Conservation (phyloP, 2,329 filamentous ascomycete species). For the Colletotrichum sp. region DNA sequence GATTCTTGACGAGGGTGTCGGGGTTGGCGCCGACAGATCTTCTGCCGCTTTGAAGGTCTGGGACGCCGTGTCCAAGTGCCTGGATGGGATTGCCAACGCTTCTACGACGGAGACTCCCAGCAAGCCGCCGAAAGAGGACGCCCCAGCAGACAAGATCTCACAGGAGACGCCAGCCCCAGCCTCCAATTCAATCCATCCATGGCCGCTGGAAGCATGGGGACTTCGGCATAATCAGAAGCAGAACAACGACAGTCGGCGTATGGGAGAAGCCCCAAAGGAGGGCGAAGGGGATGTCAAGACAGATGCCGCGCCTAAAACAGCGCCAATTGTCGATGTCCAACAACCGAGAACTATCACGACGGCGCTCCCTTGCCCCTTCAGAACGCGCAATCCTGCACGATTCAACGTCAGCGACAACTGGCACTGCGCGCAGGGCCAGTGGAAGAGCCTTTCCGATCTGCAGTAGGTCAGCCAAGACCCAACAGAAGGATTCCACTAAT, state of each 20-base stretch:
- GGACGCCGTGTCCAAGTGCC: conserved; percentile 1
- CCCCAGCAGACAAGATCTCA: too few species aligned
- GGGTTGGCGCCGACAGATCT: background rate
- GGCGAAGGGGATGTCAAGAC: background rate
- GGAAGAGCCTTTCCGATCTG: conserved; percentile 44
- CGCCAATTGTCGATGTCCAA: background rate
- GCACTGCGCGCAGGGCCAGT: conserved; percentile 46
- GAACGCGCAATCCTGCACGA: conserved; percentile 47
- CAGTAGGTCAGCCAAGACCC: background rate
- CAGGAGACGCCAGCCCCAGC: background rate
- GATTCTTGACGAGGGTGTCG: conserved; percentile 10
- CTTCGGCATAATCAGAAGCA: background rate
- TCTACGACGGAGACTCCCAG: background rate
- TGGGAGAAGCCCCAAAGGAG: background rate
- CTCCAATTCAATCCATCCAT: background rate
- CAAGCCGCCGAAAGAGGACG: background rate
- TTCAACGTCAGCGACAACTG: conserved; percentile 52
- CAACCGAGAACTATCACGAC: too few species aligned
- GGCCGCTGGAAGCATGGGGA: background rate
- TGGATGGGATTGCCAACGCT: background rate
- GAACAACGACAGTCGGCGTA: background rate
- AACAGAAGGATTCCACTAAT: background rate
- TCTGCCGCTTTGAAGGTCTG: conserved; percentile 12
- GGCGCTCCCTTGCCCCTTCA: conserved; percentile 39
- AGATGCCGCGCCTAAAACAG: fast-evolving